Evolutionary conservation across 2,329 filamentous ascomycete species (phyloP).

Genomic region (Sporothrix luriei): DNA sequence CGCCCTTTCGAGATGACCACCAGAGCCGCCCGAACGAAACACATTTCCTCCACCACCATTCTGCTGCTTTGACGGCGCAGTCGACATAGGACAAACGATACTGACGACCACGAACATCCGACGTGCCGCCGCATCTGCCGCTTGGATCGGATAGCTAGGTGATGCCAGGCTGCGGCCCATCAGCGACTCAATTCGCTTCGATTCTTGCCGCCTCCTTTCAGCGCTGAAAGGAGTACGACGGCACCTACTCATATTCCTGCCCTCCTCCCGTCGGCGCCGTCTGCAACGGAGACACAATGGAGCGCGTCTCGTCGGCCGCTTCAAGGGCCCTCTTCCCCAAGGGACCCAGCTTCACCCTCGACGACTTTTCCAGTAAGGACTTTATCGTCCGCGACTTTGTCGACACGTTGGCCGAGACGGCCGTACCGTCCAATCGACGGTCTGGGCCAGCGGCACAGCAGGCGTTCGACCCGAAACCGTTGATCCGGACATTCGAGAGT

Average conservation of each 20-base stretch:
- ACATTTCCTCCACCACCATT: neutral
- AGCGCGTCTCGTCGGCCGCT: slow-evolving; percentile 48
- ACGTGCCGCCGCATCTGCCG: neutral
- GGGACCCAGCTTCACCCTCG: slow-evolving; percentile 81
- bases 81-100: neutral
- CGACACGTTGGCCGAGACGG: slow-evolving; percentile 84
- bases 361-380: slow-evolving; percentile 85
- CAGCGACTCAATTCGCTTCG: slow-evolving; percentile 14
- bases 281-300: slow-evolving; percentile 40
- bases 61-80: neutral
- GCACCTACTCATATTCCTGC: neutral
- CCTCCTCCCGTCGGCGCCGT: neutral
- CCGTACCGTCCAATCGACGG: slow-evolving; percentile 75
- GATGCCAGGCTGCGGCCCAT: slow-evolving; percentile 27
- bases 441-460: slow-evolving; percentile 66
- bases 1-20: slow-evolving; percentile 16
- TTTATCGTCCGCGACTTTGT: slow-evolving; percentile 99
- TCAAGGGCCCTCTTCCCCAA: slow-evolving; percentile 72
- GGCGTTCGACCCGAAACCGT: slow-evolving; percentile 89
- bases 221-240: neutral
- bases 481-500: slow-evolving; percentile 94
- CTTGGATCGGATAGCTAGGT: slow-evolving; percentile 18
- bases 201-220: neutral
- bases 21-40: neutral
- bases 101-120: neutral